Percentiles rank a stretch among this genome's conserved stretches.
phyloP scores from a whole-genome alignment of 371 early-diverging fungal species.

The Cokeromyces recurvatus region DNA sequence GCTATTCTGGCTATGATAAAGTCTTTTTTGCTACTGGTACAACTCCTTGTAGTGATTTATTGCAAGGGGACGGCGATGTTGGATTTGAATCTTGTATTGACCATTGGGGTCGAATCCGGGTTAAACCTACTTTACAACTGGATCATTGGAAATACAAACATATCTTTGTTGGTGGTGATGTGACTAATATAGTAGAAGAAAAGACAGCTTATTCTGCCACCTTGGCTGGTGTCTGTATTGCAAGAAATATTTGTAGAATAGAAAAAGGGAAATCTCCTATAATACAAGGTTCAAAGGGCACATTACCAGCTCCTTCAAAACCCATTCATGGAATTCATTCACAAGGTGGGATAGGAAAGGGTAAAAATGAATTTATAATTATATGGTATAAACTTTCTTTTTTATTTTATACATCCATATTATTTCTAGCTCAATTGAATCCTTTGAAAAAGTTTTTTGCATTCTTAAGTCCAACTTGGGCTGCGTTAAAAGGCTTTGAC shows the following conservation, averaged over 20 bases:
- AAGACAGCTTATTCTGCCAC: constrained; percentile 58
- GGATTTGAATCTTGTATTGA: constrained; percentile 31
- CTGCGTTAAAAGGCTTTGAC: constrained; percentile 32
- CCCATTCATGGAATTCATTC: constrained; percentile 27
- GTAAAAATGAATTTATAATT: constrained; percentile 26
- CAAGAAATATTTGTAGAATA: constrained; percentile 37
- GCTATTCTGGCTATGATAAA: constrained; percentile 28
- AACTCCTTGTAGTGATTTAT: constrained; percentile 20
- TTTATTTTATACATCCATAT: too few relatives aligned
- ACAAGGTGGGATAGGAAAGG: constrained; percentile 25
- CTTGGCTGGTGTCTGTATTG: constrained; percentile 37
- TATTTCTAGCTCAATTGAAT: constrained; percentile 15
- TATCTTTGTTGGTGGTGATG: constrained; percentile 66
- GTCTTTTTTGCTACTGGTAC: constrained; percentile 40
- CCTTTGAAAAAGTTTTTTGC: constrained; percentile 23
- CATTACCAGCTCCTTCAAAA: constrained; percentile 20
- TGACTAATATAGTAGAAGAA: constrained; percentile 51
- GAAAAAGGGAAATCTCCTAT: constrained; percentile 36
- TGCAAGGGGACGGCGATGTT: constrained; percentile 11
- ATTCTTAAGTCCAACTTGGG: constrained; percentile 31
- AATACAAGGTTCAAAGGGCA: constrained; percentile 31
- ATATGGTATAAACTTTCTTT: too few relatives aligned
- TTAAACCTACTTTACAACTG: constrained; percentile 57
- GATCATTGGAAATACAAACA: constrained; percentile 46
- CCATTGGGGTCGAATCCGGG: constrained; percentile 36